These are phyloP conservation scores for Neofusicoccum umdonicola DNA, from an alignment of 2,329 filamentous ascomycete species.

Conservation along the genomic window DNA sequence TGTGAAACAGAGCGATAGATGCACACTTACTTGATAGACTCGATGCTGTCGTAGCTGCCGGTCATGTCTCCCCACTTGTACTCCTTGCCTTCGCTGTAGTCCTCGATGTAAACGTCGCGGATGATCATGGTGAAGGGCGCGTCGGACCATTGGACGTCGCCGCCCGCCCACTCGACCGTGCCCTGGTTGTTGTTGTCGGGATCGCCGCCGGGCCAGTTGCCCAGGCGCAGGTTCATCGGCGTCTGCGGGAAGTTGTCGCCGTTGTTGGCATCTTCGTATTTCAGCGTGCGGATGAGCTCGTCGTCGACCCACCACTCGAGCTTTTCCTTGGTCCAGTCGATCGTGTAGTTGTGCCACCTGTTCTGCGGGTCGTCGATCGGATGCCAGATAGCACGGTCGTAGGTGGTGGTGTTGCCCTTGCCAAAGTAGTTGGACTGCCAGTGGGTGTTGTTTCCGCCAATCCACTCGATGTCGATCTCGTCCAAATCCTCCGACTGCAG, in stretches of 20 bases:
- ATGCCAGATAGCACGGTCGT: slow-evolving; percentile 45
- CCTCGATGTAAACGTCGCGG: slow-evolving; percentile 57
- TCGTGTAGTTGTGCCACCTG: slow-evolving; percentile 41
- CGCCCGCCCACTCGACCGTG: slow-evolving; percentile 59
- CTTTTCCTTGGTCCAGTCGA: slow-evolving; percentile 66
- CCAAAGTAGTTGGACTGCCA: slow-evolving; percentile 56
- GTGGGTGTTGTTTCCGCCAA: slow-evolving; percentile 37
- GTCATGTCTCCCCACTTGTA: slow-evolving; percentile 64
- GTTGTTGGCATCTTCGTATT: slow-evolving; percentile 56
- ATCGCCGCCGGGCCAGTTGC: slow-evolving; percentile 64
- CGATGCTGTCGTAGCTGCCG: slow-evolving; percentile 59
- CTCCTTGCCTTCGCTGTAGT: slow-evolving; percentile 57
- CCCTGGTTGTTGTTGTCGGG: slow-evolving; percentile 39
- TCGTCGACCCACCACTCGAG: slow-evolving; percentile 67
- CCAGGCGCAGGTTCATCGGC: slow-evolving; percentile 69
- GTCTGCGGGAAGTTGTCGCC: slow-evolving; percentile 68
- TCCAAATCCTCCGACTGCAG: slow-evolving; percentile 53
- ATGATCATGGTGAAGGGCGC: slow-evolving; percentile 74
- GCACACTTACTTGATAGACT: slow-evolving; percentile 41
- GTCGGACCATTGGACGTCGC: slow-evolving; percentile 62
- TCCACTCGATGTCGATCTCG: slow-evolving; percentile 54
- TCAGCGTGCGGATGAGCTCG: slow-evolving; percentile 59
- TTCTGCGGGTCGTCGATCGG: slow-evolving; percentile 32
- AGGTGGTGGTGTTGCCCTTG: slow-evolving; percentile 54
- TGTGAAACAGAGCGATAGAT: slow-evolving; percentile 18